These are phyloP conservation scores for Aspergillus haitiensis DNA, from an alignment of 495 filamentous ascomycete species.

Conservation along the genomic window DNA sequence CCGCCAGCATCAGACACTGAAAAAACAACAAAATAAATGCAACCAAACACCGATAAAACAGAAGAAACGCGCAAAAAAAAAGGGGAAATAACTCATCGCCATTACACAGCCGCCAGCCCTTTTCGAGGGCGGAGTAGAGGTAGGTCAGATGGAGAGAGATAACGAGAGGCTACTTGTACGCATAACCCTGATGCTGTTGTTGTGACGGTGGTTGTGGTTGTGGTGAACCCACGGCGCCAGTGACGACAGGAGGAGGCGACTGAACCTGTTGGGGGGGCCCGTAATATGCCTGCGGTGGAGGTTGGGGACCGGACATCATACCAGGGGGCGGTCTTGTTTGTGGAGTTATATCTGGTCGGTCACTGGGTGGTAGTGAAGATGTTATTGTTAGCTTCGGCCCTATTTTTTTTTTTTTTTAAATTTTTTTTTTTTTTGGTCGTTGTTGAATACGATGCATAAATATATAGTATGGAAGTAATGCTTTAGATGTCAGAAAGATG, in stretches of 20 bases:
- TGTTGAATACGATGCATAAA: background rate
- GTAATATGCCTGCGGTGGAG: constrained; percentile 30
- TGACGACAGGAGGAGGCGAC: constrained; percentile 14
- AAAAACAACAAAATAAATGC: background rate
- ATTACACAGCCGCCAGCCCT: background rate
- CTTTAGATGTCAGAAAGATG: background rate
- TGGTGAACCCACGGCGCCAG: constrained; percentile 11
- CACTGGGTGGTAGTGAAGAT: constrained; percentile 21
- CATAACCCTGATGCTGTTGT: constrained; percentile 10
- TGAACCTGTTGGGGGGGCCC: constrained; percentile 15
- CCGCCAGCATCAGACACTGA: background rate
- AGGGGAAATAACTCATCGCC: background rate
- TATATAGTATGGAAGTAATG: background rate
- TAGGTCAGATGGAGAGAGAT: background rate
- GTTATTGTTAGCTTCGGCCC: too few relatives aligned
- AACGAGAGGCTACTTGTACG: constrained; percentile 25
- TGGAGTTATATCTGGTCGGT: constrained; percentile 49
- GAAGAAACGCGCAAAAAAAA: constrained; percentile 10
- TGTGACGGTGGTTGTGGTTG: constrained; percentile 8
- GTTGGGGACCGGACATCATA: constrained; percentile 32
- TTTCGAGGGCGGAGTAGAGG: too few relatives aligned
- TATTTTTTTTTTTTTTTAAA: too few relatives aligned
- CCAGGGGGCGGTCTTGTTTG: constrained; percentile 40
- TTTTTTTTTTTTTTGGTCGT: too few relatives aligned
- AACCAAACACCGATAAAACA: constrained; percentile 5